phyloP scores from a whole-genome alignment of 768 basidiomycete genomes.

The Coprinellus aureogranulatus region DNA sequence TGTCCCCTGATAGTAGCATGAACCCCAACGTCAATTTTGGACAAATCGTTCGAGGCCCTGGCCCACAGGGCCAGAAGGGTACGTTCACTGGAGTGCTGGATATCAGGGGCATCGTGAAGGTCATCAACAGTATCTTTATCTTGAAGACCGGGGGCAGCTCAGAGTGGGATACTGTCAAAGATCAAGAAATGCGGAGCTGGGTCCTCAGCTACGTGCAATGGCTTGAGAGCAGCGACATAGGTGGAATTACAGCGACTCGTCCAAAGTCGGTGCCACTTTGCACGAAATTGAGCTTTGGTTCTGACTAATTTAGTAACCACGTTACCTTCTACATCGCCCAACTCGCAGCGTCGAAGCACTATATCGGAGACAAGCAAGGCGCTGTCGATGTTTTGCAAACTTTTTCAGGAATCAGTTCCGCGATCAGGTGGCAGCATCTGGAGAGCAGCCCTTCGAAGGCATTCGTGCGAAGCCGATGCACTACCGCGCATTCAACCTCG shows the following conservation, averaged over 20 bases:
- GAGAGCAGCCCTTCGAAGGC: constrained; percentile 60
- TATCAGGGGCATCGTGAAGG: constrained; percentile 47
- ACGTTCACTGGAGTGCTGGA: constrained; percentile 56
- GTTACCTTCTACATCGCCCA: constrained; percentile 48
- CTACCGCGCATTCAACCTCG: constrained; percentile 58
- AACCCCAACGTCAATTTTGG: constrained; percentile 56
- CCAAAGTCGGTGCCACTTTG: constrained; percentile 43
- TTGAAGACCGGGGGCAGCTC: constrained; percentile 33
- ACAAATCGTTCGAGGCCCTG: constrained; percentile 53
- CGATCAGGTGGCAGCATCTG: constrained; percentile 48
- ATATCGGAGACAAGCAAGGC: constrained; percentile 38
- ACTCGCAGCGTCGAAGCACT: constrained; percentile 39
- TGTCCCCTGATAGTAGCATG: constrained; percentile 42
- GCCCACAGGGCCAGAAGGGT: constrained; percentile 38
- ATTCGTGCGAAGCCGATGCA: constrained; percentile 54
- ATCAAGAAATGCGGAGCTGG: constrained; percentile 44
- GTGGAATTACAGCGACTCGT: constrained; percentile 36
- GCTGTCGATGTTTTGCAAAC: constrained; percentile 35
- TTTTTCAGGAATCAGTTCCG: constrained; percentile 43
- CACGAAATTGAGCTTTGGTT: not conserved
- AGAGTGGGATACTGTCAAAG: constrained; percentile 40
- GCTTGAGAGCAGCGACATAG: constrained; percentile 43
- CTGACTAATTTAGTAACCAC: constrained; percentile 45
- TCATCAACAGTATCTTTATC: constrained; percentile 45
- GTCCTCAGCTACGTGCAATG: constrained; percentile 41